These are phyloP conservation scores for Jatropha curcas DNA, from an alignment of 345 rosid species.

Conservation along the genomic window DNA sequence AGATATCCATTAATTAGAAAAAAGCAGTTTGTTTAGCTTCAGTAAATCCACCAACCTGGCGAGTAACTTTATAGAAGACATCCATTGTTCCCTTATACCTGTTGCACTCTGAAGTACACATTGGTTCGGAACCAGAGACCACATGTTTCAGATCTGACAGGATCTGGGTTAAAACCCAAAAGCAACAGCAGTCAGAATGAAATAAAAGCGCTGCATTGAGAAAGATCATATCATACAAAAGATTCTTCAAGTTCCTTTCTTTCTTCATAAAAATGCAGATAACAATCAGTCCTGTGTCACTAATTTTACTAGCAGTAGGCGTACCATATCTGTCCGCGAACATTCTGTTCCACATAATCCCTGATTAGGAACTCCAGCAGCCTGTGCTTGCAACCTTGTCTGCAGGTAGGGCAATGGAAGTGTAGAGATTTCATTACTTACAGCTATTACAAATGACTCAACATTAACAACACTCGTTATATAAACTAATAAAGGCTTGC, in stretches of 20 bases:
- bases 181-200: not conserved
- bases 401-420: slow-evolving; percentile 15
- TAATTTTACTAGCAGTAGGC: not conserved
- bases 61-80: slow-evolving; percentile 74
- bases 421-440: not conserved
- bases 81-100: slow-evolving; percentile 92
- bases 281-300: not conserved
- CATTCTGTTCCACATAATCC: slow-evolving; percentile 16
- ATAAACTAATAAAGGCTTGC: too few species aligned
- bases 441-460: not conserved
- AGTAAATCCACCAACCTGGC: slow-evolving; percentile 60
- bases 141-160: slow-evolving; percentile 81
- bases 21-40: not conserved
- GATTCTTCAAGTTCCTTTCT: not conserved
- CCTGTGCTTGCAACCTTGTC: slow-evolving; percentile 97
- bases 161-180: slow-evolving; percentile 41
- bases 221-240: not conserved
- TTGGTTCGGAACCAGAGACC: slow-evolving; percentile 70
- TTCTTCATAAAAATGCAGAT: not conserved
- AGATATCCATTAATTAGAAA: not conserved
- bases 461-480: not conserved
- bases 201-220: not conserved
- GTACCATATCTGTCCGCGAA: slow-evolving; percentile 14
- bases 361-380: slow-evolving; percentile 65
- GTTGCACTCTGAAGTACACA: slow-evolving; percentile 93